Percentiles rank a stretch among this genome's conserved stretches.
Evolutionary conservation across 2,329 filamentous ascomycete genomes (phyloP).

Genomic region (Thelonectria rubi): DNA sequence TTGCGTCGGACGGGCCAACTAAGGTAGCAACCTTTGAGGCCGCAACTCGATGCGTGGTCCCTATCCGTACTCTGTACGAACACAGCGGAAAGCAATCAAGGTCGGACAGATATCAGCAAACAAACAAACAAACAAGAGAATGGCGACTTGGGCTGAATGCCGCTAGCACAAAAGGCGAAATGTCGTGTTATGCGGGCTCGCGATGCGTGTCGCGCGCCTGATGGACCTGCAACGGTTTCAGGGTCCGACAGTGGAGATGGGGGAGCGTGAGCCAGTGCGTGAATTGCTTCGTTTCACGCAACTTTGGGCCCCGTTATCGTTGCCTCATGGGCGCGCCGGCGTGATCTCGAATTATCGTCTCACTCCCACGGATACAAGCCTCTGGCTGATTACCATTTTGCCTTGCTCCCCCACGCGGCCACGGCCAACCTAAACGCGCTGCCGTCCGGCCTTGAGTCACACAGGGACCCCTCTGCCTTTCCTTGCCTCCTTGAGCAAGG

Average conservation of each 20-base stretch:
- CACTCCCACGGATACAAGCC: too few relatives aligned
- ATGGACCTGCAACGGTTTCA: slow-evolving; percentile 4
- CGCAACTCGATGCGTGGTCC: too few relatives aligned
- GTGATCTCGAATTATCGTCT: background rate
- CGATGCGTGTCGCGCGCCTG: slow-evolving; percentile 30
- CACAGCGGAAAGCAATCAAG: too few relatives aligned
- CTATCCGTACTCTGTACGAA: too few relatives aligned
- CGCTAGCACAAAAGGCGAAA: background rate
- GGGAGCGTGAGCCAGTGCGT: background rate
- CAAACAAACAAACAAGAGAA: background rate
- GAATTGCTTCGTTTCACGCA: too few relatives aligned
- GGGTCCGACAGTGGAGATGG: slow-evolving; percentile 5
- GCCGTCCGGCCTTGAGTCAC: slow-evolving; percentile 16
- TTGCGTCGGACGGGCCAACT: too few relatives aligned
- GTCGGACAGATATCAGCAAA: too few relatives aligned
- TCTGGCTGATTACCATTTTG: background rate
- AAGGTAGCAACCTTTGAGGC: too few relatives aligned
- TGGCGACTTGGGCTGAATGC: background rate
- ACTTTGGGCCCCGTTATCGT: too few relatives aligned
- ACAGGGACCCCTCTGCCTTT: slow-evolving; percentile 2
- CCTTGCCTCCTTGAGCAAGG: slow-evolving; percentile 21
- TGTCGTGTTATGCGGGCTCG: slow-evolving; percentile 1
- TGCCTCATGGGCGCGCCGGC: too few relatives aligned
- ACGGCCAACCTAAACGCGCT: background rate
- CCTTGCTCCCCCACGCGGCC: background rate